Conservation (phyloP, 768 basidiomycete genomes). For the Mycena indigotica region DNA sequence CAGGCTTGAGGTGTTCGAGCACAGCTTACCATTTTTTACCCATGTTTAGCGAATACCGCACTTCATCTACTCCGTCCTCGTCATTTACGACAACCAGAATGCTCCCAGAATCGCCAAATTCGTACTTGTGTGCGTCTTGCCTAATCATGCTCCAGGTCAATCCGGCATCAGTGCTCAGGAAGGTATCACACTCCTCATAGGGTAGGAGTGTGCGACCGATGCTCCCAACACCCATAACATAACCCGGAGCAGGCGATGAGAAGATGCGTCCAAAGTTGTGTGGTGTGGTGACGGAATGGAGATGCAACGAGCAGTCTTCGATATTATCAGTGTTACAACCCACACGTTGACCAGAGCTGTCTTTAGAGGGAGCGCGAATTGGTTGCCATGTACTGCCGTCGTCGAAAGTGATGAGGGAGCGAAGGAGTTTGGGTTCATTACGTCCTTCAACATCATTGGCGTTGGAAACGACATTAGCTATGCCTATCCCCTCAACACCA, state of each 20-base stretch:
- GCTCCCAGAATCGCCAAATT: constrained; percentile 90
- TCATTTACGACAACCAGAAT: constrained; percentile 84
- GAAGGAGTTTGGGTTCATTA: constrained; percentile 69
- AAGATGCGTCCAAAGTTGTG: constrained; percentile 96
- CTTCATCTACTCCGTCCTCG: constrained; percentile 68
- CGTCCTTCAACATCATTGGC: constrained; percentile 80
- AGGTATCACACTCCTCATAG: constrained; percentile 91
- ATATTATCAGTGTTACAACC: constrained; percentile 59
- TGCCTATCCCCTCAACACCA: constrained; percentile 86
- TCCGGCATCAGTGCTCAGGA: constrained; percentile 89
- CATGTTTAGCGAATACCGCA: constrained; percentile 81
- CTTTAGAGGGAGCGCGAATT: constrained; percentile 57
- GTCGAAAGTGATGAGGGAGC: constrained; percentile 84
- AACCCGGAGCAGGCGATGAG: constrained; percentile 91
- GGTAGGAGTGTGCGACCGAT: constrained; percentile 67
- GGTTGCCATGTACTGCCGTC: constrained; percentile 84
- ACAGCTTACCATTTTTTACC: constrained; percentile 88
- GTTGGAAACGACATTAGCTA: constrained; percentile 87
- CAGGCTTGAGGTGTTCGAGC: constrained; percentile 30
- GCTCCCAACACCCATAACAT: constrained; percentile 95
- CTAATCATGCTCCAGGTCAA: constrained; percentile 80
- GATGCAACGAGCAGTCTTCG: constrained; percentile 78
- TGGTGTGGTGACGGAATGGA: constrained; percentile 89
- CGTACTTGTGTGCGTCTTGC: constrained; percentile 85
- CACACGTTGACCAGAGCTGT: constrained; percentile 62